Conservation (phyloP, 345 rosid species). For the Lepidium didymum region DNA sequence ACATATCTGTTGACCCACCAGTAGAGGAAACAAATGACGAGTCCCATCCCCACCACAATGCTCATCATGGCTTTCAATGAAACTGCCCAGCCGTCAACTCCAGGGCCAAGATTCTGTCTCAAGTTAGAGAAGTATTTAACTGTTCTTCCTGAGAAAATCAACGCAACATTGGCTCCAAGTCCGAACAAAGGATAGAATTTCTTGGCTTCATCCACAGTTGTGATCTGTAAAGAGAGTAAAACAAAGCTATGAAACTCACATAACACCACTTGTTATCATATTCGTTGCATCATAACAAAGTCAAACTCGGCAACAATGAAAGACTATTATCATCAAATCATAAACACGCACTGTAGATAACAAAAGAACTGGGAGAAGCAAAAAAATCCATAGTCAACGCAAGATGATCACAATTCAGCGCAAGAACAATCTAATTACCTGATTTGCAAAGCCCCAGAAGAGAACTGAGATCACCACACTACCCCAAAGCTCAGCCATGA, state of each 20-base stretch:
- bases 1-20: conserved; percentile 93
- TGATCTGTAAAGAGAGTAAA: conserved; percentile 51
- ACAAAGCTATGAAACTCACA: conserved; percentile 6
- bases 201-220: conserved; percentile 96
- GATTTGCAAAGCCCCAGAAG: conserved; percentile 99
- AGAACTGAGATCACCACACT: conserved; percentile 95
- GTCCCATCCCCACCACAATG: conserved; percentile 88
- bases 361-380: background rate
- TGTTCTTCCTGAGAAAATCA: conserved; percentile 90
- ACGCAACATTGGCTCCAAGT: conserved; percentile 91
- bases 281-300: background rate
- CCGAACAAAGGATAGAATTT: conserved; percentile 91
- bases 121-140: conserved; percentile 90
- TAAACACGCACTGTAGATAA: background rate
- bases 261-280: background rate
- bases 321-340: background rate
- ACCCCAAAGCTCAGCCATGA: conserved; percentile 99
- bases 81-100: conserved; percentile 98
- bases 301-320: background rate
- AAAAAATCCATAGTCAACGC: background rate
- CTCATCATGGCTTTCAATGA: conserved; percentile 96
- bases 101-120: conserved; percentile 86
- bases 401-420: background rate
- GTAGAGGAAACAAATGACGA: conserved; percentile 66
- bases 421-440: conserved; percentile 38